A percentile compares a stretch with the other conserved stretches of the same genome.
phyloP scores from a whole-genome alignment of 805 yeast species.

The Zygotorulaspora chibaensis region DNA sequence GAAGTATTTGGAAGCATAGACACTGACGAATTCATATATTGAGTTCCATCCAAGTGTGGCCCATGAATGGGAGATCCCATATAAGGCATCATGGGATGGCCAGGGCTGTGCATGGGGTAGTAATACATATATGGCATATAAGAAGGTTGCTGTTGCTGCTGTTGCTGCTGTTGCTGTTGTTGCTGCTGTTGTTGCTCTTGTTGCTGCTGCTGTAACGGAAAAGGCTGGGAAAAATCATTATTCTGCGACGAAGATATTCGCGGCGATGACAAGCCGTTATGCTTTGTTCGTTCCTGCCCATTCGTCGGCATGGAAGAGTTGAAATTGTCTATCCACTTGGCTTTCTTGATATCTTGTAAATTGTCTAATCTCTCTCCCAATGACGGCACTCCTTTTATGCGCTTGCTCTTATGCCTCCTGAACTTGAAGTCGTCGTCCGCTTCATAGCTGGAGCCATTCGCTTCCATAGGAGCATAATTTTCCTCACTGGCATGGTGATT shows the following conservation, averaged over 20 bases:
- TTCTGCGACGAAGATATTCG: neutral
- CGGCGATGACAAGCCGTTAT: neutral
- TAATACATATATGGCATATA: conserved; percentile 28
- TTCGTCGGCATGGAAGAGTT: conserved; percentile 26
- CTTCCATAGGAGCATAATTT: conserved; percentile 5
- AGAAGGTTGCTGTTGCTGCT: conserved; percentile 12
- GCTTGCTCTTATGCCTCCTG: conserved; percentile 29
- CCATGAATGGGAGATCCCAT: conserved; percentile 22
- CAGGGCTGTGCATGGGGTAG: conserved; percentile 22
- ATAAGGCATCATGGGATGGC: conserved; percentile 22
- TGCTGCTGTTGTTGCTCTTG: conserved; percentile 4
- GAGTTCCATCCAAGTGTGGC: conserved; percentile 15
- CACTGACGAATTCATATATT: conserved; percentile 18
- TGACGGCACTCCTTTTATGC: conserved; percentile 24
- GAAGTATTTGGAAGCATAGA: conserved; percentile 27
- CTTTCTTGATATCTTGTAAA: conserved; percentile 27
- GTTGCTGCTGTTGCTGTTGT: conserved; percentile 9
- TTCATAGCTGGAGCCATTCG: conserved; percentile 18
- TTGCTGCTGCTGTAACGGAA: neutral
- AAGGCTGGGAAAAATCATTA: conserved; percentile 1
- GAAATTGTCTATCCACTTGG: conserved; percentile 34
- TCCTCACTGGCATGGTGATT: conserved; percentile 2
- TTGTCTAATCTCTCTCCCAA: conserved; percentile 32
- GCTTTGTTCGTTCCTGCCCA: conserved; percentile 1
- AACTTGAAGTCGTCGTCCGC: conserved; percentile 33